Conservation (phyloP, 108 stramenopile genomes). For the Fragilaria radians region DNA sequence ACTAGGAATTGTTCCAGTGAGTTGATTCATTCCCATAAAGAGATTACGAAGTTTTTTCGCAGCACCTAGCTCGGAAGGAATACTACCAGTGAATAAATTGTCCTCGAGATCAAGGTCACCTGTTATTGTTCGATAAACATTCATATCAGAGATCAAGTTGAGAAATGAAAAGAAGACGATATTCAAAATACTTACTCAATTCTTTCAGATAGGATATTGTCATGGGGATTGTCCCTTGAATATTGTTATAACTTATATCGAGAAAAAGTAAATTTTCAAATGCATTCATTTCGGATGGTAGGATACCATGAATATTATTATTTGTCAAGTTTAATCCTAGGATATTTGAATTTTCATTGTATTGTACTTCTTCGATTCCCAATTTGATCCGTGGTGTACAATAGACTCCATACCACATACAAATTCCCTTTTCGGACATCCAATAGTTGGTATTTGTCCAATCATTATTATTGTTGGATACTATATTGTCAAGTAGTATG, state of each 20-base stretch:
- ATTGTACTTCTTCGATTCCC: background rate
- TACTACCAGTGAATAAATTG: constrained; percentile 17
- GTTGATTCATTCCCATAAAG: constrained; percentile 18
- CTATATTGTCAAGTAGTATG: no score
- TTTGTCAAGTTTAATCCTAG: background rate
- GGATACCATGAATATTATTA: background rate
- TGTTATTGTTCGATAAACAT: no score
- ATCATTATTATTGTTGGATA: no score
- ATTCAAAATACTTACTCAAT: background rate
- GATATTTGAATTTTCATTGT: constrained; percentile 3
- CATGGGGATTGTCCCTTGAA: constrained; percentile 1
- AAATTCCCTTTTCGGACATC: constrained; percentile 9
- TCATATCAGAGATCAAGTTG: no score
- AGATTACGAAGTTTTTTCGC: constrained; percentile 4
- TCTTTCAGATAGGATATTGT: background rate
- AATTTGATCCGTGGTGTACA: background rate
- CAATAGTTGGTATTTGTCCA: background rate
- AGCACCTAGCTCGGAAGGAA: constrained; percentile 12
- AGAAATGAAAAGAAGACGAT: no score
- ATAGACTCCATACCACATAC: constrained; percentile 4
- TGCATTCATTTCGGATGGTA: constrained; percentile 2
- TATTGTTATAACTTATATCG: background rate
- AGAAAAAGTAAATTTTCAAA: background rate
- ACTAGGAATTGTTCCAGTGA: constrained; percentile 24
- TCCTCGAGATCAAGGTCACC: constrained; percentile 30